Conservation (phyloP, 2,329 filamentous ascomycete species). For the Sporothrix mexicana region DNA sequence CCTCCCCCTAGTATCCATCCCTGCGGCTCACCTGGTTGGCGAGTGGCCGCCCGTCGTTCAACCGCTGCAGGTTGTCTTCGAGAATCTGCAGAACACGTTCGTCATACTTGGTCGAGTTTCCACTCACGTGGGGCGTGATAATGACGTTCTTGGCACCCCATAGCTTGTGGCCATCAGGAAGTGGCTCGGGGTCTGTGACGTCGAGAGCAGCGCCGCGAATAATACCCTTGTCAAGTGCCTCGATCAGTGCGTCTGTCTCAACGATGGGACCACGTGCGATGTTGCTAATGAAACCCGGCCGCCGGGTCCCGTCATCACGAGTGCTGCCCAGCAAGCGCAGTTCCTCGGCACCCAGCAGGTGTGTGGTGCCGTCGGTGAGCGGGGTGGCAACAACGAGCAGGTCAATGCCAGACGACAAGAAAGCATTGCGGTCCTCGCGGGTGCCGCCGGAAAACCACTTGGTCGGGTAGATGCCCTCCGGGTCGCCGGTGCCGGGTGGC, state of each 20-base stretch:
- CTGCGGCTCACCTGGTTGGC: constrained; percentile 38
- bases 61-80: constrained; percentile 47
- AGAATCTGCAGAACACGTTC: constrained; percentile 52
- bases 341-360: constrained; percentile 59
- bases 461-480: constrained; percentile 54
- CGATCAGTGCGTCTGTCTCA: constrained; percentile 62
- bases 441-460: constrained; percentile 58
- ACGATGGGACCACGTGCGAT: constrained; percentile 67
- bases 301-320: constrained; percentile 40
- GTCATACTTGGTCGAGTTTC: constrained; percentile 49
- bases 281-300: constrained; percentile 69
- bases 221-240: constrained; percentile 57
- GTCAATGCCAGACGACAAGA: constrained; percentile 58
- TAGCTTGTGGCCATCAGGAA: constrained; percentile 69
- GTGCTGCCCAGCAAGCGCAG: constrained; percentile 51
- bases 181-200: constrained; percentile 79
- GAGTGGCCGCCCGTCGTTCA: constrained; percentile 36
- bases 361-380: constrained; percentile 54
- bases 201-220: constrained; percentile 73
- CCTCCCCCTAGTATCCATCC: constrained; percentile 36
- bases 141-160: constrained; percentile 74
- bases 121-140: constrained; percentile 61
- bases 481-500: constrained; percentile 68
- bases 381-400: constrained; percentile 59
- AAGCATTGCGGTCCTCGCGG: constrained; percentile 54